These are phyloP conservation scores for Neurospora sp. DNA, from an alignment of 2,329 filamentous ascomycete species.

Conservation along the genomic window DNA sequence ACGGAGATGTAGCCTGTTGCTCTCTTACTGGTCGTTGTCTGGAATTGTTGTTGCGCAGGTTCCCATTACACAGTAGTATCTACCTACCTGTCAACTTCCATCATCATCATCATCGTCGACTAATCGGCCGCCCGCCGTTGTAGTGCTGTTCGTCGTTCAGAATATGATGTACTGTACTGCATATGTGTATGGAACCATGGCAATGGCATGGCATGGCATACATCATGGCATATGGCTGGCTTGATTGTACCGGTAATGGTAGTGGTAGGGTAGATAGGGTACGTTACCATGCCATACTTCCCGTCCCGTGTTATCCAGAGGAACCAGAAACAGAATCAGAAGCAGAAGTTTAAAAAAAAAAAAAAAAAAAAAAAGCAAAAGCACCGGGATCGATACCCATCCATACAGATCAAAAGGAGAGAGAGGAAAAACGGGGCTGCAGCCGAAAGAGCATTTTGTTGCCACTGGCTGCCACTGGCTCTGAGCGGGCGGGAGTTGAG, in stretches of 20 bases:
- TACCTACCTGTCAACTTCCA: not conserved
- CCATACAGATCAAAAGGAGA: not conserved
- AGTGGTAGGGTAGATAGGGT: not conserved
- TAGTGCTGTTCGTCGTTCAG: not conserved
- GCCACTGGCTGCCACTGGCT: not conserved
- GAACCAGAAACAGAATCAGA: no score
- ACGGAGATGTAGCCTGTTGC: not conserved
- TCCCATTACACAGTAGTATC: not conserved
- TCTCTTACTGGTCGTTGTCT: not conserved
- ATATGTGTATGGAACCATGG: not conserved
- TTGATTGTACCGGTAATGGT: no score
- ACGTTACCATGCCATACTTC: not conserved
- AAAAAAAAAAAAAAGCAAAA: not conserved
- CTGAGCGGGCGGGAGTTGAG: not conserved
- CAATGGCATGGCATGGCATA: not conserved
- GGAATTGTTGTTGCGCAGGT: not conserved
- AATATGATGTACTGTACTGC: not conserved
- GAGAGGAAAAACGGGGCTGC: not conserved
- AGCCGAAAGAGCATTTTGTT: not conserved
- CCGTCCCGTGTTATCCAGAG: not conserved
- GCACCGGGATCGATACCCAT: not conserved
- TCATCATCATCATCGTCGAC: not conserved
- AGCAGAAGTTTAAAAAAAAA: no score
- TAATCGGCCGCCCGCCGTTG: not conserved
- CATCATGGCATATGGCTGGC: not conserved